Base-by-base conservation (phyloP, 2,329 filamentous ascomycete genomes). In the Spiromastix sp. region DNA sequence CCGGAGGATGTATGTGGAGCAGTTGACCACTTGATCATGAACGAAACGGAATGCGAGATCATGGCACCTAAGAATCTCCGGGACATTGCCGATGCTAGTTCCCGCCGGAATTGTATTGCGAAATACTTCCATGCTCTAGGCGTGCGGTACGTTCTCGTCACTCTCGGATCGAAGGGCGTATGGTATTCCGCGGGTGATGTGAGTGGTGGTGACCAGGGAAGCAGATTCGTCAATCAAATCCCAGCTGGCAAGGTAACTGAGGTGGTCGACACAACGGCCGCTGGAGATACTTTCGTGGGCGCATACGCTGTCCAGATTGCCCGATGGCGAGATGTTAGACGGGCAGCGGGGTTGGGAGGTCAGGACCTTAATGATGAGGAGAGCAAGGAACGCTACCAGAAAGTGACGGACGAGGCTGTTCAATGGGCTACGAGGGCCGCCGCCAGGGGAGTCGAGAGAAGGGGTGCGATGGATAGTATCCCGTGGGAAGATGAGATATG, bases 231-330 rank as follows among this genome's bases (percentile, higher is more conserved):
- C 15, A 54, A 54, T 30, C 48, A 57, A 38, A 59, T 86, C 2
- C 63, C 67, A 4, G 85, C 83, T 0, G 69, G 74, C 42, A 80
- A 81, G 57, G 80, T 85, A 12, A 62, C 56, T 3, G 61, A 71
- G 38, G 89, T 96, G 2, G 76, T 95, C 4, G 89, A 96, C 57
- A 96, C 89, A 1, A 96, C 89, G 5, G 89, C 82, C 2, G 91
- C 91, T 4, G 89, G 89, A 0, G 89, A 96, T 57, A 95, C 89
- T 0, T 95, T 95, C 61, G 84, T 93, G 4, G 89, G 91, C 2
- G 81, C 77, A 15, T 93, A 94, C 56, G 82, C 85, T 2, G 74
- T 91, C 17, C 74, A 77, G 38, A 71, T 81, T 19, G 83, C 84
- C 25, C 68, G 64, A 40, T 56, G 60, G 40, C 59, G 57, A 17